Evolutionary conservation across 2,329 filamentous ascomycete species (phyloP).

Genomic region (Exophiala oligosperma): DNA sequence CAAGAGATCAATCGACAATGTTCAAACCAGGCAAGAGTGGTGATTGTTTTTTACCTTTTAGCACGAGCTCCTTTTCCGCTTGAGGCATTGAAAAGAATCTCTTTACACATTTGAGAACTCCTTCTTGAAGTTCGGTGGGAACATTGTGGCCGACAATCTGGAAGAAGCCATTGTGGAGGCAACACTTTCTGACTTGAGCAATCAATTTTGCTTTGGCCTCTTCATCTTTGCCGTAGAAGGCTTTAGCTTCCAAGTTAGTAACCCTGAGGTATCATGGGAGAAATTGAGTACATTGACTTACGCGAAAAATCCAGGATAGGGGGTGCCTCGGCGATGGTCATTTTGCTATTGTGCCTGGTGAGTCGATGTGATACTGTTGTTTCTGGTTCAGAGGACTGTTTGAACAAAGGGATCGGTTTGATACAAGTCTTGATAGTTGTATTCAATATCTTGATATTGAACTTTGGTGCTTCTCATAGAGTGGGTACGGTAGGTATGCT

Average conservation of each 20-base stretch:
- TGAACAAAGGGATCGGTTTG: no score
- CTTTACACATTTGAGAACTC: constrained; percentile 43
- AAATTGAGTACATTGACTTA: constrained; percentile 1
- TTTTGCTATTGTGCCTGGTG: constrained; percentile 23
- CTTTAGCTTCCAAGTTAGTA: constrained; percentile 5
- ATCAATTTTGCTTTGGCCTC: constrained; percentile 34
- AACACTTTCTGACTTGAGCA: constrained; percentile 42
- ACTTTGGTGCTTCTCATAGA: constrained; percentile 16
- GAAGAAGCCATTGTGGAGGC: constrained; percentile 54
- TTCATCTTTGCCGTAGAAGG: constrained; percentile 32
- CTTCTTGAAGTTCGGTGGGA: constrained; percentile 40
- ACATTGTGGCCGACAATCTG: constrained; percentile 53
- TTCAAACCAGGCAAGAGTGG: no score
- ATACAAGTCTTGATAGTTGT: no score
- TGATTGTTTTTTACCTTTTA: constrained; percentile 31
- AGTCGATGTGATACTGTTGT: not conserved
- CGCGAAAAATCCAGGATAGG: constrained; percentile 38
- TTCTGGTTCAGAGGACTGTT: not conserved
- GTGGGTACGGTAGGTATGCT: no score
- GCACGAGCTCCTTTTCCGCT: constrained; percentile 43
- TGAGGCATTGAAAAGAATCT: constrained; percentile 50
- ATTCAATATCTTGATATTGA: constrained; percentile 5
- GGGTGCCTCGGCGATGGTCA: constrained; percentile 32
- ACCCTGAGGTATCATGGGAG: not conserved
- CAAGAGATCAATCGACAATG: not conserved